These are phyloP conservation scores for Phylloporus sp. DNA, from an alignment of 768 basidiomycete species.

Conservation along the genomic window DNA sequence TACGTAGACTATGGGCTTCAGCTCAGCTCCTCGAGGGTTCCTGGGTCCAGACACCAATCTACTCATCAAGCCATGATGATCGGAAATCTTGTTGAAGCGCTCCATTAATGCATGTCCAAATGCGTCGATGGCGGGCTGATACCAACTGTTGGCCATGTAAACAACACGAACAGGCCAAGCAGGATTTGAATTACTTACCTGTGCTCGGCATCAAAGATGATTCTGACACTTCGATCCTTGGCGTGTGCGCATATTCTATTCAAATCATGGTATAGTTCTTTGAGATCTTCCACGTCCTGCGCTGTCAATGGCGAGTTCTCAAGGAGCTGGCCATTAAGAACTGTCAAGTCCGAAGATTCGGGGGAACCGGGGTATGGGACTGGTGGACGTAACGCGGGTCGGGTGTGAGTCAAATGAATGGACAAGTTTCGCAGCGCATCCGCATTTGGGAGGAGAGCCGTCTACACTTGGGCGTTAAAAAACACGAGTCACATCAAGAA, in stretches of 20 bases:
- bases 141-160: slow-evolving; percentile 41
- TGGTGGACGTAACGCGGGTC: slow-evolving; percentile 27
- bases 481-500: background rate
- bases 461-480: slow-evolving; percentile 35
- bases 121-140: slow-evolving; percentile 78
- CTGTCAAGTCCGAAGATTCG: slow-evolving; percentile 50
- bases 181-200: slow-evolving; percentile 34
- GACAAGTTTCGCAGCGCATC: slow-evolving; percentile 60
- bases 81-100: slow-evolving; percentile 56
- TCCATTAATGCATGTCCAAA: slow-evolving; percentile 69
- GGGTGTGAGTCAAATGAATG: slow-evolving; percentile 45
- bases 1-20: slow-evolving; percentile 72
- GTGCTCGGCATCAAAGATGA: slow-evolving; percentile 86
- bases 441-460: slow-evolving; percentile 63
- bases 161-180: background rate
- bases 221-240: slow-evolving; percentile 52
- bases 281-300: slow-evolving; percentile 57
- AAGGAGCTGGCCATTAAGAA: slow-evolving; percentile 34
- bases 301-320: slow-evolving; percentile 35
- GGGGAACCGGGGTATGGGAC: slow-evolving; percentile 71
- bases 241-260: slow-evolving; percentile 61
- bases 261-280: slow-evolving; percentile 58
- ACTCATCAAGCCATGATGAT: slow-evolving; percentile 2
- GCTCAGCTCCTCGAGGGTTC: slow-evolving; percentile 3
- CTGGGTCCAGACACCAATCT: slow-evolving; percentile 3